Evolutionary conservation across 257 asterid genomes (phyloP).

Genomic region (Rubia yunnanensis): DNA sequence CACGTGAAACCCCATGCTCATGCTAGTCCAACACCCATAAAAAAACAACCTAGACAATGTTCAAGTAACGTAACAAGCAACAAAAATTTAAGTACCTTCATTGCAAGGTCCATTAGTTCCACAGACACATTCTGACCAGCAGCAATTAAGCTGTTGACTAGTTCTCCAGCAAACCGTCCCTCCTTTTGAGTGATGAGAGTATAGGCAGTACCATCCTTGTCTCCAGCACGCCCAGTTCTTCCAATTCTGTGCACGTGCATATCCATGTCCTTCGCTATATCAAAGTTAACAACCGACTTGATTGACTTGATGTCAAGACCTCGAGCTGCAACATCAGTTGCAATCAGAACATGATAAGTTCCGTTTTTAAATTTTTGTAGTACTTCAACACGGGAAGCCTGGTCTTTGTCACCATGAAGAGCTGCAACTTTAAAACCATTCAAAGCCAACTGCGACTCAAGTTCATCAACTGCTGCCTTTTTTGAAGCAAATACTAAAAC

Average conservation of each 20-base stretch:
- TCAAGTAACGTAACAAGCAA: neutral
- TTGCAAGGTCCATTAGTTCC: slow-evolving; percentile 97
- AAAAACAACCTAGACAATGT: neutral
- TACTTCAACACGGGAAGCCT: slow-evolving; percentile 89
- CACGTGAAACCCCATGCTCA: neutral
- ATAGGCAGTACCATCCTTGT: slow-evolving; percentile 96
- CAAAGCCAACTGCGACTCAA: slow-evolving; percentile 63
- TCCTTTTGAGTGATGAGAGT: slow-evolving; percentile 90
- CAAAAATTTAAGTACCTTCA: slow-evolving; percentile 56
- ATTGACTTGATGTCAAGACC: slow-evolving; percentile 98
- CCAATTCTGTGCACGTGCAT: slow-evolving; percentile 99
- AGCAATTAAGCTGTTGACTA: slow-evolving; percentile 86
- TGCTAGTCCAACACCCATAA: neutral
- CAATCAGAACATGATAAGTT: slow-evolving; percentile 81
- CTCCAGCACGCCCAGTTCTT: slow-evolving; percentile 99
- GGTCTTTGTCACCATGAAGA: slow-evolving; percentile 98
- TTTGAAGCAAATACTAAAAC: slow-evolving; percentile 93
- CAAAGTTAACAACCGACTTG: slow-evolving; percentile 90
- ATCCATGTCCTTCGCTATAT: slow-evolving; percentile 96
- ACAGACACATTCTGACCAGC: slow-evolving; percentile 84
- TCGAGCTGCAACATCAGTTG: slow-evolving; percentile 99
- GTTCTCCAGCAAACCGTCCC: slow-evolving; percentile 93
- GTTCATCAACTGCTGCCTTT: slow-evolving; percentile 81
- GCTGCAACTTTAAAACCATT: slow-evolving; percentile 82
- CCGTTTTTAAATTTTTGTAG: slow-evolving; percentile 89